A percentile compares a stretch with the other conserved stretches of the same genome.
phyloP scores from a whole-genome alignment of 2,329 filamentous ascomycete species.

The Pyrenophora graminea region DNA sequence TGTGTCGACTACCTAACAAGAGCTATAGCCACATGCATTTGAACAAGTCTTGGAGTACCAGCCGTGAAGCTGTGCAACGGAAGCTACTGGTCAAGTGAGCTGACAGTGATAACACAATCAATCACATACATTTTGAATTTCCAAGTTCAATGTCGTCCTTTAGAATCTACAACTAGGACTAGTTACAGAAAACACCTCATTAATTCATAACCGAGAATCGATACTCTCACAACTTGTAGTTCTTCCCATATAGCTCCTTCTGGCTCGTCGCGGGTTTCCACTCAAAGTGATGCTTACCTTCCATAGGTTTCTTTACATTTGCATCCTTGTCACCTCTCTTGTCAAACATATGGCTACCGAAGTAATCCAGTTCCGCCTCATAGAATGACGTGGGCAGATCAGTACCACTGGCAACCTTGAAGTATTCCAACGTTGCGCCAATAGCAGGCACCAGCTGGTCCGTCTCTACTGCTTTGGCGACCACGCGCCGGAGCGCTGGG shows the following conservation, averaged over 20 bases:
- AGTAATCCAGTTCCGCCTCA: constrained; percentile 73
- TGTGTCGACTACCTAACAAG: no score
- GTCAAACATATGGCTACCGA: constrained; percentile 70
- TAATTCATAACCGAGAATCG: not conserved
- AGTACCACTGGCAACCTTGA: constrained; percentile 65
- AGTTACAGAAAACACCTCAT: no score
- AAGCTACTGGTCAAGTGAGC: no score
- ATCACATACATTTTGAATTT: no score
- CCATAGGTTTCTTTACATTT: constrained; percentile 53
- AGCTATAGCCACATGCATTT: no score
- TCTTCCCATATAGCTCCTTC: constrained; percentile 26
- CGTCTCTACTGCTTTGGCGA: constrained; percentile 58
- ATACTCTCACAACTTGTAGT: constrained; percentile 9
- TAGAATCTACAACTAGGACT: no score
- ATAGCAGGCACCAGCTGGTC: constrained; percentile 66
- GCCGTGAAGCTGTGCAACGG: no score
- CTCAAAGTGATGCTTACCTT: constrained; percentile 66
- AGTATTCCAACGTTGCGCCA: constrained; percentile 66
- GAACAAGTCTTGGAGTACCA: no score
- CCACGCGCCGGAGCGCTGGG: constrained; percentile 59
- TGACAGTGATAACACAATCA: no score
- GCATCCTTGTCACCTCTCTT: constrained; percentile 57
- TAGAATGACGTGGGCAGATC: constrained; percentile 70
- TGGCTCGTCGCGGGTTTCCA: constrained; percentile 56
- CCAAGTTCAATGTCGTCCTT: no score